Base-by-base conservation (phyloP, 75 land plant species). In the Adiantum capillusveneris region DNA sequence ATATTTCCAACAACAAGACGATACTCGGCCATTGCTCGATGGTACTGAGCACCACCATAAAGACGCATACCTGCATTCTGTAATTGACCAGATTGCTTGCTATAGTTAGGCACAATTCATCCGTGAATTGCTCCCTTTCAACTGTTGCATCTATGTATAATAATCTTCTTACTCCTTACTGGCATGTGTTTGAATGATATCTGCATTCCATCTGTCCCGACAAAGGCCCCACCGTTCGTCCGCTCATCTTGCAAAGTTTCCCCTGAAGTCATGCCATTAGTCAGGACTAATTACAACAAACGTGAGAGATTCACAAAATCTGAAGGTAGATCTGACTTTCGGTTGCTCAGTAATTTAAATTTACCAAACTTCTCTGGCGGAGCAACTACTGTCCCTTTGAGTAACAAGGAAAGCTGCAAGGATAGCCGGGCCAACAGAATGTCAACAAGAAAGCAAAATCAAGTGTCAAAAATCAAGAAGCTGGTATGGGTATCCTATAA, bases 21-120 rank as follows among this genome's bases (percentile, higher is more conserved):
- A 30, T 88, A 93, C 60, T 93, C 98, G 30, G 98, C 98, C 98
- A 93, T 93, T 25, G 95, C 98, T 60, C 98, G 82, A 57, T 93
- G 98, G 69, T 93, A 93, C 60, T 93, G 98, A 36, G 98, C 98
- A 48, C 98, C 98, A 27, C 98, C 98, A 83, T 93, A 93, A 24
- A 93, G 83, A 26, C 95, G 95, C 98, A 93, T 93, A 11, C 90
- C 87, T 20, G 95, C 89, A 83, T 93, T 93, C 98, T 91, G 64
- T 64, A n/a, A 17, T 37, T 0, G 56, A 71, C 17, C 7, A 30
- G 9, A 5, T 5, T 34, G 37, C 9, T 34, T 34, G 37, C 9
- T 9, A 34, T 34, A 34, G 37, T 3, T 9, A 34, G 9, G 37
- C 7, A 9, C 37, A 34, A 9, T 9, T 34, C n/a, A n/a, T n/a